phyloP scores from a whole-genome alignment of 441 rosid species.

The Croton laevigatus region DNA sequence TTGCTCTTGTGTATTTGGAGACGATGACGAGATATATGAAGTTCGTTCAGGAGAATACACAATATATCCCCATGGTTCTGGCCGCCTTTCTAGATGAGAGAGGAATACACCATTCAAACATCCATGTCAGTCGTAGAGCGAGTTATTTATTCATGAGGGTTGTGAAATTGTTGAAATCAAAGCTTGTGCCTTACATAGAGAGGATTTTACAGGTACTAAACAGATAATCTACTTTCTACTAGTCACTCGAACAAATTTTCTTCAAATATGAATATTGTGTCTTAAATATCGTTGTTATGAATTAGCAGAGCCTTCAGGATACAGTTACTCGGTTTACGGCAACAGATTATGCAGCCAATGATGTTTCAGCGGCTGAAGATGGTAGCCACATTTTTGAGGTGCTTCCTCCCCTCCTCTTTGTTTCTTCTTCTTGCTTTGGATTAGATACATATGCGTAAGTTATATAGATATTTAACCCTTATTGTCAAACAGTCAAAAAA shows the following conservation, averaged over 20 bases:
- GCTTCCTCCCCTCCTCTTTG: background rate
- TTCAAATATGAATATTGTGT: background rate
- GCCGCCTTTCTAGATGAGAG: conserved; percentile 89
- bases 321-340: conserved; percentile 62
- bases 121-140: conserved; percentile 81
- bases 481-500: background rate
- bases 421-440: background rate
- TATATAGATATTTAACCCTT: background rate
- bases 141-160: conserved; percentile 89
- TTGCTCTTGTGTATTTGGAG: conserved; percentile 85
- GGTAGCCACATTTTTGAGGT: conserved; percentile 91
- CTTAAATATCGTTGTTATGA: background rate
- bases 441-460: background rate
- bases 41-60: conserved; percentile 70
- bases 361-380: conserved; percentile 72
- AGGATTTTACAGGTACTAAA: conserved; percentile 68
- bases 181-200: conserved; percentile 88
- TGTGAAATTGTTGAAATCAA: conserved; percentile 74
- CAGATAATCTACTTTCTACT: background rate
- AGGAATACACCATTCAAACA: conserved; percentile 85
- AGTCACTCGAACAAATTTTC: too few relatives aligned
- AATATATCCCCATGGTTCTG: conserved; percentile 63
- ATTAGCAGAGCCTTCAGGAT: conserved; percentile 77
- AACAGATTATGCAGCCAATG: conserved; percentile 45
- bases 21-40: conserved; percentile 75